Percentiles rank a stretch among this genome's conserved stretches.
Evolutionary conservation across 495 filamentous ascomycete species (phyloP).

Genomic region (Aspergillus affinis): DNA sequence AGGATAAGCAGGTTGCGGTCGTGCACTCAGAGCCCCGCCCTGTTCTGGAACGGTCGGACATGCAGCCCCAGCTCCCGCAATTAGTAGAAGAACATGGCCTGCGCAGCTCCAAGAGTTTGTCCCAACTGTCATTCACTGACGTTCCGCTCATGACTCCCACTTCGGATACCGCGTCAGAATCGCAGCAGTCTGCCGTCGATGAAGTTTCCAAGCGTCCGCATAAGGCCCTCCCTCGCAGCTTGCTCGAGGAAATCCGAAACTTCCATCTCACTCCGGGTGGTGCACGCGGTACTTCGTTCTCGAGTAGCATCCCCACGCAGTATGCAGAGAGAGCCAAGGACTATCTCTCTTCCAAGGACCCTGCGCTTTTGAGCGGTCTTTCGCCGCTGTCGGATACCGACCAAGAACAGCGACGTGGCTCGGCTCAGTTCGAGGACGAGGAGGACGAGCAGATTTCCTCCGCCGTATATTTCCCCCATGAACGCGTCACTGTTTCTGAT

Average conservation of each 20-base stretch:
- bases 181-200: slow-evolving; percentile 19
- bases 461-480: slow-evolving; percentile 89
- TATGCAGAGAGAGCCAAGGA: slow-evolving; percentile 36
- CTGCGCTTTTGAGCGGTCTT: slow-evolving; percentile 19
- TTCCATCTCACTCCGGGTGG: slow-evolving; percentile 58
- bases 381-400: slow-evolving; percentile 29
- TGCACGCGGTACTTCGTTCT: slow-evolving; percentile 51
- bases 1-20: slow-evolving; percentile 16
- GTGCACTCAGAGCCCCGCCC: slow-evolving; percentile 15
- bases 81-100: slow-evolving; percentile 17
- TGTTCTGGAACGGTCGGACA: slow-evolving; percentile 8
- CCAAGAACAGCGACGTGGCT: slow-evolving; percentile 35
- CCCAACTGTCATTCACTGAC: slow-evolving; percentile 34
- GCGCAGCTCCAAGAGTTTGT: slow-evolving; percentile 30
- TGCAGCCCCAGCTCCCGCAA: slow-evolving; percentile 4
- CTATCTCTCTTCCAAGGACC: slow-evolving; percentile 29
- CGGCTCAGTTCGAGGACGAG: slow-evolving; percentile 64
- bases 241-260: slow-evolving; percentile 64
- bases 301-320: slow-evolving; percentile 53
- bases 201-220: slow-evolving; percentile 29
- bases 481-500: slow-evolving; percentile 50
- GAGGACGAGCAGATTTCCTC: slow-evolving; percentile 95
- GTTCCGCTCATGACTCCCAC: slow-evolving; percentile 25
- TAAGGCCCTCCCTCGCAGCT: slow-evolving; percentile 42
- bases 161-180: slow-evolving; percentile 4